Conservation (phyloP, 2,329 filamentous ascomycete species). For the Alternaria alternata region DNA sequence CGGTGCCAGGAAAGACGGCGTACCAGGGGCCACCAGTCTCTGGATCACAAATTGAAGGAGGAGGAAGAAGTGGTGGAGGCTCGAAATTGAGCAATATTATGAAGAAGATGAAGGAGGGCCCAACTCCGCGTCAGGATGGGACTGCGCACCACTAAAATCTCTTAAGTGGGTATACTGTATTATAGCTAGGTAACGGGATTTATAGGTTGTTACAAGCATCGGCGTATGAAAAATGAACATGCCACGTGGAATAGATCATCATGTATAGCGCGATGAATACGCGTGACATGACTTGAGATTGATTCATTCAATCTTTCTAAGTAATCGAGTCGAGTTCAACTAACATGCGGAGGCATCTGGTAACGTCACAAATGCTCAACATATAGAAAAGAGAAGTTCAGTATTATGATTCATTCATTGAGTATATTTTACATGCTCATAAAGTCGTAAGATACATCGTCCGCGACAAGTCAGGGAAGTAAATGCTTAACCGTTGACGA, state of each 20-base stretch:
- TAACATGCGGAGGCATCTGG: background rate
- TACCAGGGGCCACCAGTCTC: constrained; percentile 33
- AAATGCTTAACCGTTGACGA: constrained; percentile 43
- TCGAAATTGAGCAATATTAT: constrained; percentile 43
- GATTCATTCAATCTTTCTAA: background rate
- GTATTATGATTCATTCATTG: constrained; percentile 1
- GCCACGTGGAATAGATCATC: background rate
- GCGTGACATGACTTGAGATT: background rate
- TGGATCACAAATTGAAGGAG: constrained; percentile 34
- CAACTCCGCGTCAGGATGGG: constrained; percentile 22
- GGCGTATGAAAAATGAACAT: background rate
- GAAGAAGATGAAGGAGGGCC: constrained; percentile 47
- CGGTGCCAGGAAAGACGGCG: constrained; percentile 21
- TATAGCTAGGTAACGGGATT: background rate
- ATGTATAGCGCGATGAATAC: background rate
- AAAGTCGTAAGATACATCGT: constrained; percentile 10
- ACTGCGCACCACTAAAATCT: background rate
- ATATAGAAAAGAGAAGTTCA: background rate
- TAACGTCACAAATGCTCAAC: background rate
- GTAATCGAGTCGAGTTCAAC: background rate
- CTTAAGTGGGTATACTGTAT: background rate
- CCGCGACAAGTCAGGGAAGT: background rate
- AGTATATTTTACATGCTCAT: constrained; percentile 7
- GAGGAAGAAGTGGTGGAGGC: constrained; percentile 20
- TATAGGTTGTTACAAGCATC: background rate